These are phyloP conservation scores for Yamagishiella unicocca DNA, from an alignment of 139 green algal species.

Conservation along the genomic window DNA sequence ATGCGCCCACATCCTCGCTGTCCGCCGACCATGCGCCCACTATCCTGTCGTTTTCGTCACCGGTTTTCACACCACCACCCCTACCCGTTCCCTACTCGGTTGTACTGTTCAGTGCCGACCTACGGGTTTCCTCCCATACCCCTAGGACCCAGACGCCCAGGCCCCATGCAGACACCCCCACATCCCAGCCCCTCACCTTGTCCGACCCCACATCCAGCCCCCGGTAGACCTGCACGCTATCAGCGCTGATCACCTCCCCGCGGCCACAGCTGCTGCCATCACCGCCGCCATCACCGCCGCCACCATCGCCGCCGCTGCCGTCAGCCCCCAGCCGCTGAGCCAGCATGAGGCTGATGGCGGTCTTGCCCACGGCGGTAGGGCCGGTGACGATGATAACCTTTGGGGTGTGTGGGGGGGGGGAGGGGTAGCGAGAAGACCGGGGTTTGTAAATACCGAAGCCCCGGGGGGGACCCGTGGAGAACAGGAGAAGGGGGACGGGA, in stretches of 20 bases:
- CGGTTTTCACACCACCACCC: no score
- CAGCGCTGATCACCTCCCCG: conserved; percentile 95
- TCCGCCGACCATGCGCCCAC: no score
- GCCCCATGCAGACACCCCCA: no score
- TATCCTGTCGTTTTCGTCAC: no score
- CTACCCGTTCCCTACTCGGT: no score
- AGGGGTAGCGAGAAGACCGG: background rate
- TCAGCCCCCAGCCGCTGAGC: conserved; percentile 71
- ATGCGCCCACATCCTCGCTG: no score
- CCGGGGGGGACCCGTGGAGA: no score
- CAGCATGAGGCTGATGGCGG: conserved; percentile 81
- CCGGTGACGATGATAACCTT: conserved; percentile 93
- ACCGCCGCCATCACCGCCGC: background rate
- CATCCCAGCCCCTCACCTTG: conserved; percentile 71
- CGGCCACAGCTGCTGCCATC: background rate
- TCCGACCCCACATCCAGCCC: conserved; percentile 93
- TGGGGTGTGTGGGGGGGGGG: background rate
- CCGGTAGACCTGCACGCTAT: conserved; percentile 96
- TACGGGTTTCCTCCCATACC: no score
- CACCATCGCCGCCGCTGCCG: background rate
- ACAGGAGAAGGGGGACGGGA: no score
- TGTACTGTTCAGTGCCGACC: no score
- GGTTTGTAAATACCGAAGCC: no score
- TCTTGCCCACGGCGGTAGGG: conserved; percentile 95
- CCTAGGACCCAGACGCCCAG: no score